Conservation (phyloP, 495 filamentous ascomycete species). For the Cercophora newfieldiana region DNA sequence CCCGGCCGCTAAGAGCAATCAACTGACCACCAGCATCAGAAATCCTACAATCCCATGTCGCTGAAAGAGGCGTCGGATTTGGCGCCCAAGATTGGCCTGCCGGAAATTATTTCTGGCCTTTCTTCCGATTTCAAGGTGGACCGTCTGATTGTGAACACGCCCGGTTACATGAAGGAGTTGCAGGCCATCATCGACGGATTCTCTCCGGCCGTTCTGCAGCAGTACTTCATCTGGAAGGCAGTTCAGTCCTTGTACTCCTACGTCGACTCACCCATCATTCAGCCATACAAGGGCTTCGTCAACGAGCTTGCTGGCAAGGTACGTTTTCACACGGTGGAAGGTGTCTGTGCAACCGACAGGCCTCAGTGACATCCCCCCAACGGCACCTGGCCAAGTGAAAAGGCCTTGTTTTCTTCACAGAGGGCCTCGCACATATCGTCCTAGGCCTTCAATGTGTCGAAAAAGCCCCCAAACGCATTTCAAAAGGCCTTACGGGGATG, state of each 20-base stretch:
- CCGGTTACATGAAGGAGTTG: conserved; percentile 32
- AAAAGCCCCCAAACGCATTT: too few species aligned
- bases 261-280: conserved; percentile 59
- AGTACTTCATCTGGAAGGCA: conserved; percentile 38
- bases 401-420: too few species aligned
- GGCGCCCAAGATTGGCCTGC: conserved; percentile 57
- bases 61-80: conserved; percentile 55
- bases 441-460: too few species aligned
- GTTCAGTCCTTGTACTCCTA: conserved; percentile 39
- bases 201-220: conserved; percentile 36
- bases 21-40: conserved; percentile 15
- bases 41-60: conserved; percentile 42
- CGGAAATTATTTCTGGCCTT: conserved; percentile 53
- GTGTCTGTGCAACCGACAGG: too few species aligned
- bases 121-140: conserved; percentile 55
- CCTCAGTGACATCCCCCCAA: too few species aligned
- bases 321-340: too few species aligned
- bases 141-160: conserved; percentile 52
- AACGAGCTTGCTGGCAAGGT: conserved; percentile 50
- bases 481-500: too few species aligned
- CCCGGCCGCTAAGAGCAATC: not conserved
- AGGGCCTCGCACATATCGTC: too few species aligned
- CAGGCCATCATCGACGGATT: conserved; percentile 31
- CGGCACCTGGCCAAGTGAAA: too few species aligned
- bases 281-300: conserved; percentile 59